A percentile compares a stretch with the other conserved stretches of the same genome.
Conservation (phyloP, 202 grass and related monocot species). For the Dendrocalamus latiflorus region DNA sequence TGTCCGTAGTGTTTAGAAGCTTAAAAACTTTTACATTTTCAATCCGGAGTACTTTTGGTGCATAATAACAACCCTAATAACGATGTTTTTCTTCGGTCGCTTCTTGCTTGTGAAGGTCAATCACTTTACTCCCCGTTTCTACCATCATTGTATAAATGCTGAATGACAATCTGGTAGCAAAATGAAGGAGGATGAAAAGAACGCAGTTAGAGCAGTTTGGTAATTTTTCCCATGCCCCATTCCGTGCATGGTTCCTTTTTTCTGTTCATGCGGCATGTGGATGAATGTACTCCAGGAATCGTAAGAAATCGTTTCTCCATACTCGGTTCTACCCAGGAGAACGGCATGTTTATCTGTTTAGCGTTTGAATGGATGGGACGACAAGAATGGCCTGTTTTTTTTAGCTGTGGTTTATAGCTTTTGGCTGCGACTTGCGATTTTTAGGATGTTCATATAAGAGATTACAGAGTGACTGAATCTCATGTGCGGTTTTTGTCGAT, state of each 20-base stretch:
- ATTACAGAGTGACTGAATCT: no score
- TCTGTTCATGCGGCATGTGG: not conserved
- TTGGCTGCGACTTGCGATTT: no score
- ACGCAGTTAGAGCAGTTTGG: not conserved
- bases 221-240: no score
- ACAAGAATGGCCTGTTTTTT: no score
- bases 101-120: not conserved
- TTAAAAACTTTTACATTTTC: not conserved
- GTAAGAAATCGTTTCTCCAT: not conserved
- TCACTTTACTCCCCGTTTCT: not conserved
- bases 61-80: no score
- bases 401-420: no score
- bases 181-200: not conserved
- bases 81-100: not conserved
- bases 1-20: not conserved
- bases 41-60: not conserved
- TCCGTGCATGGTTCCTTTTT: not conserved
- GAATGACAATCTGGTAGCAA: not conserved
- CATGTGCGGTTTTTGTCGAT: no score
- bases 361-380: not conserved
- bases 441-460: no score
- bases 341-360: not conserved
- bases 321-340: not conserved
- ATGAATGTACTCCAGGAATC: not conserved
- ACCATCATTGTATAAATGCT: not conserved